Evolutionary conservation across 2,329 filamentous ascomycete species (phyloP).

Genomic region (Thielaviopsis punctulata): DNA sequence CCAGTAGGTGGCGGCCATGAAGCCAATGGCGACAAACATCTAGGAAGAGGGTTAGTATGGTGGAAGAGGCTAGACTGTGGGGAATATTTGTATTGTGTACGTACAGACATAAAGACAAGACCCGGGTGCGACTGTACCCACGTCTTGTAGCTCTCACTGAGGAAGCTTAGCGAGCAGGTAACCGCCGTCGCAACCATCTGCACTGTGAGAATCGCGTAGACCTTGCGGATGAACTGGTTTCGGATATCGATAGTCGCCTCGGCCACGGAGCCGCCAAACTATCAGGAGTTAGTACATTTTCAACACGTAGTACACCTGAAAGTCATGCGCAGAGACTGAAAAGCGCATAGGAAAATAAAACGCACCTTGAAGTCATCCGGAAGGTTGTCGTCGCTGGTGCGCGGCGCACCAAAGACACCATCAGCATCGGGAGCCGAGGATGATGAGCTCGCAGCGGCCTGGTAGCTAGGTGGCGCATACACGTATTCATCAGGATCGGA

Average conservation of each 20-base stretch:
- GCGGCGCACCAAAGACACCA: conserved; percentile 44
- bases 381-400: conserved; percentile 74
- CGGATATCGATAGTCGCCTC: conserved; percentile 91
- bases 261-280: conserved; percentile 85
- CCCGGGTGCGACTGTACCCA: conserved; percentile 79
- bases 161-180: conserved; percentile 73
- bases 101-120: conserved; percentile 68
- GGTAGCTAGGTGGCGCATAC: conserved; percentile 72
- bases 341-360: not conserved
- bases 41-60: conserved; percentile 23
- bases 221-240: conserved; percentile 93
- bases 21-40: conserved; percentile 54
- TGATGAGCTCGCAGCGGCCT: conserved; percentile 29
- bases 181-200: conserved; percentile 74
- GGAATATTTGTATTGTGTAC: too few species aligned
- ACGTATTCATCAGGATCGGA: conserved; percentile 74
- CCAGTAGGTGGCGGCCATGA: conserved; percentile 83
- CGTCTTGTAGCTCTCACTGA: conserved; percentile 55
- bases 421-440: conserved; percentile 35
- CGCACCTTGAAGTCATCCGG: conserved; percentile 90
- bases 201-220: conserved; percentile 93
- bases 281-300: conserved; percentile 3
- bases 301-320: not conserved
- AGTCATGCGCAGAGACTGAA: not conserved
- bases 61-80: too few species aligned